Conservation (phyloP, 805 yeast species). For the Ogataea pilisensis region DNA sequence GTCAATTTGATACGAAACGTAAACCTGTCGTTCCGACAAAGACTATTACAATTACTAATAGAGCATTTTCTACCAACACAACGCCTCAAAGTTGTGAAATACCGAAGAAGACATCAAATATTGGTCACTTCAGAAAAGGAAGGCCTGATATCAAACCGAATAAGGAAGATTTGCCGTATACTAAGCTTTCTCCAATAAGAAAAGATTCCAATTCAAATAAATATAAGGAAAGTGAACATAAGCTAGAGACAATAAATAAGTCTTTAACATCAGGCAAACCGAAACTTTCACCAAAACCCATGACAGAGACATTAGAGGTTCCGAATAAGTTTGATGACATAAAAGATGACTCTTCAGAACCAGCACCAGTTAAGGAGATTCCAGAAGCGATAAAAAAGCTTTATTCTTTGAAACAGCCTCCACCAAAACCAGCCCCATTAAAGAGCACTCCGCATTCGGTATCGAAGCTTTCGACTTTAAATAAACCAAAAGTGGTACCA, state of each 20-base stretch:
- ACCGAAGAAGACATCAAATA: too few species aligned
- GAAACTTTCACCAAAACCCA: neutral
- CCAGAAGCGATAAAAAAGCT: constrained; percentile 29
- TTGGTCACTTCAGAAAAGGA: too few species aligned
- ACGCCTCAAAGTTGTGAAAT: too few species aligned
- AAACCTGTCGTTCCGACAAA: constrained; percentile 7
- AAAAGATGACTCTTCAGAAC: neutral
- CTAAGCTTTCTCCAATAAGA: too few species aligned
- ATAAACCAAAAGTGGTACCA: constrained; percentile 15
- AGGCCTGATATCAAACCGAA: too few species aligned
- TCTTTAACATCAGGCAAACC: neutral
- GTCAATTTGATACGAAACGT: too few species aligned
- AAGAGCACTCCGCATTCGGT: constrained; percentile 28
- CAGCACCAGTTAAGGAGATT: constrained; percentile 2
- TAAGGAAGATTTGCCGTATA: too few species aligned
- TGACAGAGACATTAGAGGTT: neutral
- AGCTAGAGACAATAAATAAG: too few species aligned
- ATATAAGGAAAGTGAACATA: too few species aligned
- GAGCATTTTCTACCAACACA: too few species aligned
- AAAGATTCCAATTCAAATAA: too few species aligned
- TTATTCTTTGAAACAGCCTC: constrained; percentile 6
- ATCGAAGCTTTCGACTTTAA: constrained; percentile 12
- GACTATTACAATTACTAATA: too few species aligned
- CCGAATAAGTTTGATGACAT: neutral
- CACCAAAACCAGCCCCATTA: constrained; percentile 16